Percentiles rank a stretch among this genome's conserved stretches.
phyloP scores from a whole-genome alignment of 306 rosid genomes.

The Boehmeria nivea region DNA sequence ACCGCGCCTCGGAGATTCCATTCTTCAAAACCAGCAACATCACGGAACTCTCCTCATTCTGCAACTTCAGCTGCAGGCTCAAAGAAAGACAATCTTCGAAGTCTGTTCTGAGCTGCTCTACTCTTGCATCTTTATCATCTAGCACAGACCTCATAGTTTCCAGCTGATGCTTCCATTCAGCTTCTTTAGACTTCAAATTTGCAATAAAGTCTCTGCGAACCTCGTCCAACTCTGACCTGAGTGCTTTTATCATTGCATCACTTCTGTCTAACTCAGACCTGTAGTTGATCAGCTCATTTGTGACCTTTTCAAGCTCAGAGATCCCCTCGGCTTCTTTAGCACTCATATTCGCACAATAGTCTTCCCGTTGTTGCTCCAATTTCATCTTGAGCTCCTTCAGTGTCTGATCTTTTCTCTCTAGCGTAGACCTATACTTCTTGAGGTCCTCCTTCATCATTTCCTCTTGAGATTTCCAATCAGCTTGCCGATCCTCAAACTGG shows the following conservation, averaged over 20 bases:
- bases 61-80: constrained; percentile 48
- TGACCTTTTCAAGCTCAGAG: constrained; percentile 7
- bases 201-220: background rate
- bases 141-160: constrained; percentile 28
- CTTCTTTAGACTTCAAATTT: constrained; percentile 16
- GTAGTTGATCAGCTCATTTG: constrained; percentile 6
- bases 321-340: constrained; percentile 3
- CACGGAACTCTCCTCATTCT: constrained; percentile 64
- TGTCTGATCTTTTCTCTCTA: constrained; percentile 25
- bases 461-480: constrained; percentile 17
- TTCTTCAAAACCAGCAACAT: constrained; percentile 53
- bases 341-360: background rate
- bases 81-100: constrained; percentile 42
- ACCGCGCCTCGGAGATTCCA: constrained; percentile 54
- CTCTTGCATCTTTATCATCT: constrained; percentile 33
- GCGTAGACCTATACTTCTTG: constrained; percentile 27
- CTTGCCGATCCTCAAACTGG: constrained; percentile 6
- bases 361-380: constrained; percentile 14
- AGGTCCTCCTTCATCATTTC: constrained; percentile 26
- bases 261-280: constrained; percentile 13
- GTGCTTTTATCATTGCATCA: constrained; percentile 15
- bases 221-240: constrained; percentile 8
- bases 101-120: constrained; percentile 42
- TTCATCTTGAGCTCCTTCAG: constrained; percentile 17
- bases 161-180: constrained; percentile 19